phyloP scores from a whole-genome alignment of 106 monocot genomes.

The Alisma plantagoaquatica region DNA sequence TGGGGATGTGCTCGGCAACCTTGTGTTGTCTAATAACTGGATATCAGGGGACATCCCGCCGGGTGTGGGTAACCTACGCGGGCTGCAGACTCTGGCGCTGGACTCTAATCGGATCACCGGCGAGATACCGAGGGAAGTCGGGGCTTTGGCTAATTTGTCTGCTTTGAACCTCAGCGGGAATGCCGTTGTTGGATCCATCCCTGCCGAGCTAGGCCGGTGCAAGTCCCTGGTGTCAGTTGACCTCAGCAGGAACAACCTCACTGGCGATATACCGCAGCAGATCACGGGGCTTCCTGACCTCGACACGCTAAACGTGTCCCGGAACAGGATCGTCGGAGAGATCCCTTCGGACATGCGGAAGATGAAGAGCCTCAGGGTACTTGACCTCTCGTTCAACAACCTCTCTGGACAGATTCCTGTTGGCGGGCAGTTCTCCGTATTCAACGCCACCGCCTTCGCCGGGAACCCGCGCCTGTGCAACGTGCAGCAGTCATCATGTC shows the following conservation, averaged over 20 bases:
- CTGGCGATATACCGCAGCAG: slow-evolving; percentile 35
- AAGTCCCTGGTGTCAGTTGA: slow-evolving; percentile 38
- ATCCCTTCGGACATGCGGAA: slow-evolving; percentile 47
- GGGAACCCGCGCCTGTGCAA: slow-evolving; percentile 76
- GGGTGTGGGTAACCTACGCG: slow-evolving; percentile 36
- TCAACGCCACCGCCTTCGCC: slow-evolving; percentile 61
- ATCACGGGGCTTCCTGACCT: slow-evolving; percentile 44
- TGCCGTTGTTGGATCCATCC: slow-evolving; percentile 34
- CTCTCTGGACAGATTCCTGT: slow-evolving; percentile 46
- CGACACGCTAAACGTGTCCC: slow-evolving; percentile 66
- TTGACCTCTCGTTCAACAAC: slow-evolving; percentile 83
- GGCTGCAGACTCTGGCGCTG: slow-evolving; percentile 48
- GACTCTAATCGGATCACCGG: slow-evolving; percentile 51
- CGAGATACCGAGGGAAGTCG: slow-evolving; percentile 47
- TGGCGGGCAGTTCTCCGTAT: slow-evolving; percentile 75
- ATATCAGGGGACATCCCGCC: slow-evolving; percentile 49
- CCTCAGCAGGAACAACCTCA: slow-evolving; percentile 50
- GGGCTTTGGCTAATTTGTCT: slow-evolving; percentile 40
- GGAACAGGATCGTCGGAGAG: slow-evolving; percentile 41
- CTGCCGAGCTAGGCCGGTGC: slow-evolving; percentile 26
- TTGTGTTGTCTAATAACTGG: slow-evolving; percentile 51
- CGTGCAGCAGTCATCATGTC: no score
- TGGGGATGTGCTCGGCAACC: slow-evolving; percentile 39
- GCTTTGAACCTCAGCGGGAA: slow-evolving; percentile 70
- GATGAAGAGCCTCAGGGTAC: slow-evolving; percentile 66